phyloP scores from a whole-genome alignment of 331 rosid genomes.

The Phaseolus coccineus region DNA sequence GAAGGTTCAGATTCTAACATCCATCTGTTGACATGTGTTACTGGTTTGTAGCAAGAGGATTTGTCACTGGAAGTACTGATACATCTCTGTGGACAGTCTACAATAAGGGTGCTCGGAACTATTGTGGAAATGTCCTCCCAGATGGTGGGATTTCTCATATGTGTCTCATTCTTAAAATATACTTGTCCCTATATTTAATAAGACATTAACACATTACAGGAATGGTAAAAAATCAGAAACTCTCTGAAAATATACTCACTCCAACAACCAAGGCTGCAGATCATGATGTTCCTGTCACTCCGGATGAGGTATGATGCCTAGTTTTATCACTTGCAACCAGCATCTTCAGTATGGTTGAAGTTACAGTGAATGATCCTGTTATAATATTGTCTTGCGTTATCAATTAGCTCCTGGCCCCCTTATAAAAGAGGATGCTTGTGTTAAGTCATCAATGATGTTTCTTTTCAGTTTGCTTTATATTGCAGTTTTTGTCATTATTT shows the following conservation, averaged over 20 bases:
- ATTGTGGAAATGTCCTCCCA: conserved; percentile 87
- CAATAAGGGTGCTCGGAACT: conserved; percentile 77
- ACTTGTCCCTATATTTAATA: conserved; percentile 28
- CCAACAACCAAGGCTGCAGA: conserved; percentile 96
- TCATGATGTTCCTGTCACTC: conserved; percentile 91
- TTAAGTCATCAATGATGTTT: neutral
- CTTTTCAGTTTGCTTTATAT: conserved; percentile 3
- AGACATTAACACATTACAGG: conserved; percentile 55
- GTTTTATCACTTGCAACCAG: conserved; percentile 24
- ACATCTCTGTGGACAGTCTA: conserved; percentile 97
- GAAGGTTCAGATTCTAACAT: conserved; percentile 32
- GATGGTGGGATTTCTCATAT: conserved; percentile 65
- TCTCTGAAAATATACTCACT: conserved; percentile 79
- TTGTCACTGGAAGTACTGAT: conserved; percentile 96
- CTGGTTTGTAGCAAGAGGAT: conserved; percentile 81
- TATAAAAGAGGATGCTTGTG: neutral
- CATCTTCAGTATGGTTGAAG: conserved; percentile 8
- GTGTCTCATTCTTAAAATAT: neutral
- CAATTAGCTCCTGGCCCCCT: neutral
- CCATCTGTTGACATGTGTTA: conserved; percentile 30
- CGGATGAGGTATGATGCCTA: conserved; percentile 74
- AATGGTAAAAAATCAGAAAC: conserved; percentile 85
- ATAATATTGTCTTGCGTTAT: conserved; percentile 7
- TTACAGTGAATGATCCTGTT: neutral
- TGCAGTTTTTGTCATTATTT: conserved; percentile 13